Base-by-base conservation (phyloP, 1,284 basidiomycete species). In the Trichosporon sp. region DNA sequence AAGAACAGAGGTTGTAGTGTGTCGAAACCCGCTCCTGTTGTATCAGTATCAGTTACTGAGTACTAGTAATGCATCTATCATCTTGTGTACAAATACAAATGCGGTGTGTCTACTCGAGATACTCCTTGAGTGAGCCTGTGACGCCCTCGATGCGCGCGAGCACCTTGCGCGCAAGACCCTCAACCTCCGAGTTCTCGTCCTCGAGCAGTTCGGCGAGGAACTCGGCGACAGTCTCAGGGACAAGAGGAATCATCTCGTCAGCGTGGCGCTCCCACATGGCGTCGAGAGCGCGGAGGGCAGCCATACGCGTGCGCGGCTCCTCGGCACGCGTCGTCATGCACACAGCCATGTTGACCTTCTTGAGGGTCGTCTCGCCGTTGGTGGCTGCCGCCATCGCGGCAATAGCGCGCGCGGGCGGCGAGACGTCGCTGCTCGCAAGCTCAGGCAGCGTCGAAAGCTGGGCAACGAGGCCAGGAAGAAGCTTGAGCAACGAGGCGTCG, bases 291-390 rank as follows among this genome's bases (percentile, higher is more conserved):
- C 82, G 77, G 52, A 98, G 80, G 1, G 93, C 90, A 56, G 86
- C 85, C 10, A 92, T 75, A 11, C 91, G 86, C 21, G 87, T 78
- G 27, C 83, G 81, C 2, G 85, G 79, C 63, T 90, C 87, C 62
- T 95, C 92, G 2, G 89, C 88, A 9, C 94, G 88, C 0, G 91
- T 92, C 64, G 90, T 86, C 86, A 93, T 89, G 62, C 97, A 85
- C n/a, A 98, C 80, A 46, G 87, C 84, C 29, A 89, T 83, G 82
- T 97, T 96, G 77, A 95, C 82, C 9, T 83, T 78, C 76, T 96
- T 95, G 67, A 95, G 84, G 25, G 89, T 81, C 2, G 74, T 70
- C 65, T 84, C 83, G 34, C 83, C 84, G 71, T 79, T 89, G 82
- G 81, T 90, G 83, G 71, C 84, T 78, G 70, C 73, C 10, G 85